These are phyloP conservation scores for Lachancea kluyveri DNA, from an alignment of 805 yeast species.

Conservation along the genomic window DNA sequence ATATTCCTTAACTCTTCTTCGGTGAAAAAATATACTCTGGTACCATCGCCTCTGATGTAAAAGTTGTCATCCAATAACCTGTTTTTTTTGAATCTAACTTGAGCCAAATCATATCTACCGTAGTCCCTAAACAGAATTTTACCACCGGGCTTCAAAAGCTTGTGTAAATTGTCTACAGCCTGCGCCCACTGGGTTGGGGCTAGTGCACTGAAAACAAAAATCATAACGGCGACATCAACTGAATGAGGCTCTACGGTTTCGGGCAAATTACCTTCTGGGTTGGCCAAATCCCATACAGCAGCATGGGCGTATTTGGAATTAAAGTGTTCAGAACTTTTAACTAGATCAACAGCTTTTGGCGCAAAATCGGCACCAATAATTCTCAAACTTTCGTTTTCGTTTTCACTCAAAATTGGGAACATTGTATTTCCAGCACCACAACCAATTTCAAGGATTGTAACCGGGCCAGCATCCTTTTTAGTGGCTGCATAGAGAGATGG, in stretches of 20 bases:
- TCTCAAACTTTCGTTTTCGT: conserved; percentile 67
- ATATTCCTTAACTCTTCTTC: conserved; percentile 82
- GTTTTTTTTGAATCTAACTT: conserved; percentile 84
- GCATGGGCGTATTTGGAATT: conserved; percentile 63
- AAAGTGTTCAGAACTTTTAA: conserved; percentile 57
- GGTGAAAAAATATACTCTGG: conserved; percentile 93
- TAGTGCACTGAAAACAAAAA: conserved; percentile 88
- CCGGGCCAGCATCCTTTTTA: conserved; percentile 60
- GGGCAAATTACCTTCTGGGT: conserved; percentile 66
- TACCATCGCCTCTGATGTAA: conserved; percentile 96
- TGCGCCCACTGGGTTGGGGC: conserved; percentile 86
- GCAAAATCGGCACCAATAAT: conserved; percentile 88
- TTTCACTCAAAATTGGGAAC: conserved; percentile 81
- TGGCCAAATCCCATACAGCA: conserved; percentile 93
- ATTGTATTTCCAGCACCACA: conserved; percentile 98
- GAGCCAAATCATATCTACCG: conserved; percentile 94
- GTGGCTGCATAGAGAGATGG: conserved; percentile 80
- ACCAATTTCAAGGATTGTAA: conserved; percentile 82
- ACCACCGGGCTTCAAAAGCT: conserved; percentile 88
- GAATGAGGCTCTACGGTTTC: conserved; percentile 77
- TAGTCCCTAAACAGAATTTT: conserved; percentile 85
- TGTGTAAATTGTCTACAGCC: conserved; percentile 66
- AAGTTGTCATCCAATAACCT: conserved; percentile 86
- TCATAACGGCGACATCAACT: conserved; percentile 89
- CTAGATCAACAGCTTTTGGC: conserved; percentile 82